Evolutionary conservation across 148 eudicot species (phyloP), one percentile per base, ranked within the genome.

Genomic region (Suaeda aralocaspica): DNA sequence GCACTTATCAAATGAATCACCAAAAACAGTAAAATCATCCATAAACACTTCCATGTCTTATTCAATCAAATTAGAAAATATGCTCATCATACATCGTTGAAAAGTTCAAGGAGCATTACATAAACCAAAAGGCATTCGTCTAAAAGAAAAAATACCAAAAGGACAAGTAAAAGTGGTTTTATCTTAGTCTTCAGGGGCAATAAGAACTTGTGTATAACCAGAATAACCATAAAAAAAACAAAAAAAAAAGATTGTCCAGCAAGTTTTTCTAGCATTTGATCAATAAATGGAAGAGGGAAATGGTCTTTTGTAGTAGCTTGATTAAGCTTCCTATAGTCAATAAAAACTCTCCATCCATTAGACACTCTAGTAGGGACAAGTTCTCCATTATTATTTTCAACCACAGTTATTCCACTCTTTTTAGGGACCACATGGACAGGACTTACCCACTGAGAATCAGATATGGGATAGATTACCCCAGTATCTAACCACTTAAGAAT

Each of bases 1-100:
- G 22, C 76, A 63, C 9, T 13, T 31, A 72, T 72, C 68, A 72
- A 72, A 72, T n/a, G 75, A 36, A 36, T 36, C 8, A 36, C 41
- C 4, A 8, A 36, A 36, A 36, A 36, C 41, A 36, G 8, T 36
- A 50, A 64, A 46, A 16, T 24, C 76, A 39, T 63, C 60, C 60
- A 74, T 66, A 66, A 64, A 42, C 0, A 74, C 56, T n/a, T 58
- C 71, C 31, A 74, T 55, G 16, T 19, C 16, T 2, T 74, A 6
- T 8, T 55, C 56, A 10, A 74, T 16, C 4, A 45, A 53, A 12
- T 74, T 58, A 24, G 52, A 55, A 29, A 74, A 44, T 48, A 48
- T 48, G 52, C 52, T 48, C 52, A 48, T 48, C 52, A 48, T 48
- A 18, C 52, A 48, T 16, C 19, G 15, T 48, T 48, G 52, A 16